Percentiles rank a stretch among this genome's conserved stretches.
These are phyloP conservation scores for Arxiozyma slooffiae DNA, from an alignment of 1,139 yeast genomes.

Conservation along the genomic window DNA sequence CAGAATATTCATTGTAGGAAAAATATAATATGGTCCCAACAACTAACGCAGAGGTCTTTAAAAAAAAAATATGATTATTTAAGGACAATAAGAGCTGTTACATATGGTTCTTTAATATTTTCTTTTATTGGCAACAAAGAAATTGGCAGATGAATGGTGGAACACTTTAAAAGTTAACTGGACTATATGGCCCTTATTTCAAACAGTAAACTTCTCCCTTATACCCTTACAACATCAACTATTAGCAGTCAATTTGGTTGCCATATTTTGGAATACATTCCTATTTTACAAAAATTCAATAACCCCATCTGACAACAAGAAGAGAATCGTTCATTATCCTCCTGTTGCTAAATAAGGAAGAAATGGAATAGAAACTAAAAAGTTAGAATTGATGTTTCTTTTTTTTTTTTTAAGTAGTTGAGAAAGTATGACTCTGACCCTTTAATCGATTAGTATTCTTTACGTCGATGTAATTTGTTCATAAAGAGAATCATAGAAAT, in stretches of 20 bases:
- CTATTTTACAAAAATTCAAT: constrained; percentile 45
- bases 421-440: background rate
- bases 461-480: no score
- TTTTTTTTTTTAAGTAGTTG: background rate
- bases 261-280: constrained; percentile 81
- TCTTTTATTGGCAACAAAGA: constrained; percentile 60
- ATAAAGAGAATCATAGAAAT: no score
- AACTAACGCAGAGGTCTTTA: constrained; percentile 9
- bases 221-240: constrained; percentile 64
- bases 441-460: background rate
- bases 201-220: constrained; percentile 56
- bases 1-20: background rate
- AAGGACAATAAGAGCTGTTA: constrained; percentile 55
- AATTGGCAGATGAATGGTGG: constrained; percentile 45
- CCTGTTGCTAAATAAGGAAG: constrained; percentile 31
- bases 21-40: constrained; percentile 9
- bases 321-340: constrained; percentile 30
- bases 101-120: constrained; percentile 69
- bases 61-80: constrained; percentile 32
- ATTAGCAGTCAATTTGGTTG: constrained; percentile 57
- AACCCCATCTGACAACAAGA: constrained; percentile 9
- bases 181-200: constrained; percentile 83
- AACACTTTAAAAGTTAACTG: constrained; percentile 60
- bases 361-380: background rate
- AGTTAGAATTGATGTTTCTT: no score